Conservation (phyloP, 1,139 yeast species). For the Kodamaea suecica region DNA sequence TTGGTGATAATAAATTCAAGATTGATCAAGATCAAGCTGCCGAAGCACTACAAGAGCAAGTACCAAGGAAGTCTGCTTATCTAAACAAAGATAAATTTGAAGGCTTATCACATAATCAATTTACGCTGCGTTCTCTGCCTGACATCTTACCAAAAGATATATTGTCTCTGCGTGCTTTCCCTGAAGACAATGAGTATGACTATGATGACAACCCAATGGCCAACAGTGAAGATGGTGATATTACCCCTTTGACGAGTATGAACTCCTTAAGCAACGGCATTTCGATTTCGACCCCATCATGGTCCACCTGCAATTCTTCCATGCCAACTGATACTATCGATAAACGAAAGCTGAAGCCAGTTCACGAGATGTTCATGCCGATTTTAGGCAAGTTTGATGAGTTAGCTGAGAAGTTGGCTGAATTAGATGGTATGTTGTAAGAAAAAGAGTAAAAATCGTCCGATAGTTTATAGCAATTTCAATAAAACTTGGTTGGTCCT, state of each 20-base stretch:
- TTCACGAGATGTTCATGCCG: slow-evolving; percentile 46
- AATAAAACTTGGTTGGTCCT: no score
- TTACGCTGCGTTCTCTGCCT: no score
- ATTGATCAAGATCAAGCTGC: neutral
- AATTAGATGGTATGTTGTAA: slow-evolving; percentile 31
- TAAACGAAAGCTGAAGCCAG: slow-evolving; percentile 34
- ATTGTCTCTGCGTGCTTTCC: slow-evolving; percentile 1
- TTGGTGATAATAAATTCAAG: neutral
- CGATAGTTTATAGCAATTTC: no score
- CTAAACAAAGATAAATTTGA: no score
- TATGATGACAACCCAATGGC: slow-evolving; percentile 10
- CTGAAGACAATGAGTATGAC: slow-evolving; percentile 15
- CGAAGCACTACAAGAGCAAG: neutral
- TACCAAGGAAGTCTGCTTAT: no score
- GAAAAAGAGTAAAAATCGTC: no score
- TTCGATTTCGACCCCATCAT: slow-evolving; percentile 4
- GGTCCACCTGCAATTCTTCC: slow-evolving; percentile 1
- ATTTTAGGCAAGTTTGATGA: slow-evolving; percentile 47
- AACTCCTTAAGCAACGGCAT: slow-evolving; percentile 27
- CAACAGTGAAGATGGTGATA: slow-evolving; percentile 6
- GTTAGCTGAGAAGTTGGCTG: slow-evolving; percentile 45
- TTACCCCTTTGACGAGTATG: slow-evolving; percentile 42
- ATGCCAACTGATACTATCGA: slow-evolving; percentile 11
- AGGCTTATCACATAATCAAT: no score
- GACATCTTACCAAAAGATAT: slow-evolving; percentile 1